Percentiles rank a stretch among this genome's conserved stretches.
phyloP scores from a whole-genome alignment of 768 basidiomycete genomes.

The Cystofilobasidium ferigula region DNA sequence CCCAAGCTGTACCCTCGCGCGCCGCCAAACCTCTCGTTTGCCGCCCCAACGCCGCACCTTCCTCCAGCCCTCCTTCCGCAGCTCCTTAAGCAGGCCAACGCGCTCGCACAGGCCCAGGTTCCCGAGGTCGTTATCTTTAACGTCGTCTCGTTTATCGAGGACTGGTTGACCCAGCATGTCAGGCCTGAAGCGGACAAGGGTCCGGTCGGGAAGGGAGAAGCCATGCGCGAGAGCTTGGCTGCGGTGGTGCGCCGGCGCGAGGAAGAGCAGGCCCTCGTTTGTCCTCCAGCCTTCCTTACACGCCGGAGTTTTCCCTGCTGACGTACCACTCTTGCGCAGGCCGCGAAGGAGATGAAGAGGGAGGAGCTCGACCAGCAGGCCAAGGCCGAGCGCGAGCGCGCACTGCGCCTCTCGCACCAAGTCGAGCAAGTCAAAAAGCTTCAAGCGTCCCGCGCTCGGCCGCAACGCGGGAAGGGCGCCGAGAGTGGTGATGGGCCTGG shows the following conservation, averaged over 20 bases:
- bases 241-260: constrained; percentile 15
- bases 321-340: not conserved
- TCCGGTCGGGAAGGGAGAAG: not conserved
- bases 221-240: constrained; percentile 3
- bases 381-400: constrained; percentile 1
- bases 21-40: constrained; percentile 16
- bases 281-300: not conserved
- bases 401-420: constrained; percentile 6
- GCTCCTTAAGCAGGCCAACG: constrained; percentile 8
- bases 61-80: constrained; percentile 7
- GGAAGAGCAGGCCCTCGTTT: constrained; percentile 13
- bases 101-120: constrained; percentile 2
- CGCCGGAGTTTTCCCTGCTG: not conserved
- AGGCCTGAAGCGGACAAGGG: not conserved
- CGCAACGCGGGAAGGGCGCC: not conserved
- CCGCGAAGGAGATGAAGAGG: not conserved
- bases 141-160: constrained; percentile 13
- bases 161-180: constrained; percentile 4
- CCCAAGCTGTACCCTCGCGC: constrained; percentile 20
- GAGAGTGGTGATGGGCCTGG: not conserved
- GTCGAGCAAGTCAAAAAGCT: constrained; percentile 19
- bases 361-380: not conserved
- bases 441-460: constrained; percentile 7
- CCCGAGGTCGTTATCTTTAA: constrained; percentile 21
- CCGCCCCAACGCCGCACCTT: not conserved